These are phyloP conservation scores for Aspergillus terreus DNA, from an alignment of 2,329 filamentous ascomycete species.

Conservation along the genomic window DNA sequence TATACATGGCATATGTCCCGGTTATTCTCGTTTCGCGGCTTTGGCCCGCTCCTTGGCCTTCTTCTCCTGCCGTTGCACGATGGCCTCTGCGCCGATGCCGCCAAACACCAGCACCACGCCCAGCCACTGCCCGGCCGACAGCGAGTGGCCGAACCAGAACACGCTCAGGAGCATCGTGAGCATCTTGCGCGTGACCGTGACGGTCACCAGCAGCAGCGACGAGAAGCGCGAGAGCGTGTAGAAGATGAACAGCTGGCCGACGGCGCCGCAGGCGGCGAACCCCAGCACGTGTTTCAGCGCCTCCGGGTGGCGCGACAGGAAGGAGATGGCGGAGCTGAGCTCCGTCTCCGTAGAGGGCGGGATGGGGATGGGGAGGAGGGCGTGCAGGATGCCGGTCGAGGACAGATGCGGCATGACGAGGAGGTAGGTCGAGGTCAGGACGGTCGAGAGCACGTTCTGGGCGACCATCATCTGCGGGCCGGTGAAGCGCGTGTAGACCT, in stretches of 20 bases:
- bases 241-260: slow-evolving; percentile 97
- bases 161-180: slow-evolving; percentile 97
- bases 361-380: slow-evolving; percentile 63
- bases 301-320: slow-evolving; percentile 73
- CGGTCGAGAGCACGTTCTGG: slow-evolving; percentile 82
- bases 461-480: slow-evolving; percentile 99
- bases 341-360: slow-evolving; percentile 64
- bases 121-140: slow-evolving; percentile 87
- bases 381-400: slow-evolving; percentile 59
- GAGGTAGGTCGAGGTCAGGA: slow-evolving; percentile 73
- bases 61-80: slow-evolving; percentile 79
- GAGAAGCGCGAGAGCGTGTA: slow-evolving; percentile 92
- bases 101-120: slow-evolving; percentile 92
- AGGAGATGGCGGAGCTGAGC: slow-evolving; percentile 71
- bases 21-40: slow-evolving; percentile 32
- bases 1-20: background rate
- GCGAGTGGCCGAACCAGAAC: slow-evolving; percentile 84
- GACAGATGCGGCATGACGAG: slow-evolving; percentile 76
- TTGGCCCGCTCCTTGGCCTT: slow-evolving; percentile 69
- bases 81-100: slow-evolving; percentile 85
- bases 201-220: slow-evolving; percentile 85
- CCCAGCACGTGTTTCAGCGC: slow-evolving; percentile 85
- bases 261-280: slow-evolving; percentile 83
- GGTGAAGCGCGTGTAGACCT: slow-evolving; percentile 69
- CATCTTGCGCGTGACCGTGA: slow-evolving; percentile 98